These are phyloP conservation scores for Eimeria praecox DNA, from an alignment of 169 alveolate genomes.

Conservation along the genomic window DNA sequence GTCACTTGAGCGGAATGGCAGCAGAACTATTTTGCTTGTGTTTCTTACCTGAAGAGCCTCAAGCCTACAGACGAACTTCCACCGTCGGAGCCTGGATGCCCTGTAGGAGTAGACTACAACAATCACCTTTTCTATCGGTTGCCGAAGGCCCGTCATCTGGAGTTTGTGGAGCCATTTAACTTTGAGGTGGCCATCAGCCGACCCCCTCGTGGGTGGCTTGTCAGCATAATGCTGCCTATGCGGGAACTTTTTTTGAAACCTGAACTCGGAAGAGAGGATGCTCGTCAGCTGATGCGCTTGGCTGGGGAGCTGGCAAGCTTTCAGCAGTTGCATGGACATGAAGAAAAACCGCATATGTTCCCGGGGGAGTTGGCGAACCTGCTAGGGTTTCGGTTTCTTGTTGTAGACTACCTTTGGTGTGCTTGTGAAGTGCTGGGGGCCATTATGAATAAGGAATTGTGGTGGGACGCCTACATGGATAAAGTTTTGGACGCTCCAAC, in stretches of 20 bases:
- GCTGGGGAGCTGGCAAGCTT: neutral
- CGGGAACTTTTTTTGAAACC: neutral
- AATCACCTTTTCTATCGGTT: neutral
- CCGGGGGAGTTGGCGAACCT: neutral
- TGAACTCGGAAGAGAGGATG: neutral
- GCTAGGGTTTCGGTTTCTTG: conserved; percentile 7
- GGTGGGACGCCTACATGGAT: conserved; percentile 4
- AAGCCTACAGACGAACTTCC: neutral
- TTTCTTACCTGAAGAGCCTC: neutral
- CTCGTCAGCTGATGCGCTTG: neutral
- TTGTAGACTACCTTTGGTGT: conserved; percentile 6
- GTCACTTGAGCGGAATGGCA: neutral
- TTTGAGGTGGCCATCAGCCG: neutral
- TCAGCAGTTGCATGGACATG: neutral
- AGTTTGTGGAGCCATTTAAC: neutral
- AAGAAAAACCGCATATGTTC: neutral
- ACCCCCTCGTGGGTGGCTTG: neutral
- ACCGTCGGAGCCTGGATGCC: neutral
- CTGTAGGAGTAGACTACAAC: neutral
- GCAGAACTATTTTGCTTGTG: neutral
- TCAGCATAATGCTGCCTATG: conserved; percentile 1
- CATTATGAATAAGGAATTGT: neutral
- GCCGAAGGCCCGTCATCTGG: neutral
- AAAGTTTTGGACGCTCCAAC: neutral
- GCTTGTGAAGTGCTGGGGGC: conserved; percentile 43